Evolutionary conservation across 2,329 filamentous ascomycete species (phyloP).

Genomic region (Exophiala xenobiotica): DNA sequence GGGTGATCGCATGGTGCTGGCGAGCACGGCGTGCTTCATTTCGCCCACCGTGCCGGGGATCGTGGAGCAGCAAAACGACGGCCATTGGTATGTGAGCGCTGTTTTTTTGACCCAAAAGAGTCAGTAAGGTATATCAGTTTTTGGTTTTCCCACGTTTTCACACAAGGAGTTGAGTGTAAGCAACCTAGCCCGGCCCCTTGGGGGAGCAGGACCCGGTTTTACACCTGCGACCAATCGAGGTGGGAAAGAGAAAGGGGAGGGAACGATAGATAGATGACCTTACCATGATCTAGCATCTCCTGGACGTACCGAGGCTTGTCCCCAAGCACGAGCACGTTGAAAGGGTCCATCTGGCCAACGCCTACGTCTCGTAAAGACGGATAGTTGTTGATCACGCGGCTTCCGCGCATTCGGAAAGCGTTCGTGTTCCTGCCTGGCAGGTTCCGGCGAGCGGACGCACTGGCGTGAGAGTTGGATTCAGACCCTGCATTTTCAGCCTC

Average conservation of each 20-base stretch:
- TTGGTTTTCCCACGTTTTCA: no score
- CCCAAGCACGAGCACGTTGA: conserved; percentile 4
- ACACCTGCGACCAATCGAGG: no score
- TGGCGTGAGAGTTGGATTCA: not conserved
- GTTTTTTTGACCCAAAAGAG: no score
- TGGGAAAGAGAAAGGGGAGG: no score
- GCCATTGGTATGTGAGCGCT: conserved; percentile 18
- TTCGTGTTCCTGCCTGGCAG: no score
- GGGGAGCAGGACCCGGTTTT: no score
- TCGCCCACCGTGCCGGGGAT: conserved; percentile 3
- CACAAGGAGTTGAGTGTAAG: no score
- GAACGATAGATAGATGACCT: no score
- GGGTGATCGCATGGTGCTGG: conserved; percentile 1
- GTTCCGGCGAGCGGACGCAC: no score
- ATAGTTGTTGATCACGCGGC: not conserved
- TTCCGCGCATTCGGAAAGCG: not conserved
- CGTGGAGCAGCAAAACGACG: conserved; percentile 8
- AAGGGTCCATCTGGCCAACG: conserved; percentile 9
- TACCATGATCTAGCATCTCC: conserved; percentile 17
- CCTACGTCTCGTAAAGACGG: not conserved
- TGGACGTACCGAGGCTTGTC: conserved; percentile 2
- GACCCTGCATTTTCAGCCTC: not conserved
- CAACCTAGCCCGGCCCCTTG: no score
- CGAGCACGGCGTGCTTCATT: conserved; percentile 11
- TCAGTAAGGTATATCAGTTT: no score